These are phyloP conservation scores for Fusarium pseudonygamai DNA, from an alignment of 2,329 filamentous ascomycete genomes.

Conservation along the genomic window DNA sequence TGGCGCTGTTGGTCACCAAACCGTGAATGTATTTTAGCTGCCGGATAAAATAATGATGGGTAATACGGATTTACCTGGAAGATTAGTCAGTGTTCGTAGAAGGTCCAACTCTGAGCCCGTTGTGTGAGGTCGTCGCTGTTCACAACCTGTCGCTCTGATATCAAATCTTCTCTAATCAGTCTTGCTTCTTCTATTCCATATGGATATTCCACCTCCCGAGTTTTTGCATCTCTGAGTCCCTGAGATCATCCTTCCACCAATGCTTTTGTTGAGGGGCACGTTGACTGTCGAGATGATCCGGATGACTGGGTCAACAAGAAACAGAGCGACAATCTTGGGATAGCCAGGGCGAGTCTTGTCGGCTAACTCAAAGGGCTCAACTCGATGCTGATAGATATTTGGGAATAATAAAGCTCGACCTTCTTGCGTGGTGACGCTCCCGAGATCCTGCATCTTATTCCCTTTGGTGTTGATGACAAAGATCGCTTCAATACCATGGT, in stretches of 20 bases:
- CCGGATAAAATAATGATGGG: too few relatives aligned
- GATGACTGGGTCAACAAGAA: constrained; percentile 65
- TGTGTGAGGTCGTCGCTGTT: neutral
- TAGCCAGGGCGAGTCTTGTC: constrained; percentile 65
- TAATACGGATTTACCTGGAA: neutral
- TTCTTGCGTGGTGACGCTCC: constrained; percentile 55
- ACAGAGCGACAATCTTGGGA: constrained; percentile 67
- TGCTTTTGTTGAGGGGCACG: constrained; percentile 53
- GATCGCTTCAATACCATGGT: constrained; percentile 45
- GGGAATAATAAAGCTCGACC: constrained; percentile 65
- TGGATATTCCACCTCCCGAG: neutral
- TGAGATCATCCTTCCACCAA: constrained; percentile 46
- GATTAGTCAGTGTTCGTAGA: neutral
- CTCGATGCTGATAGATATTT: constrained; percentile 62
- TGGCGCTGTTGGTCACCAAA: too few relatives aligned
- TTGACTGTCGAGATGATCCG: constrained; percentile 56
- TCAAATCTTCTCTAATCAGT: constrained; percentile 10
- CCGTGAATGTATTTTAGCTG: neutral
- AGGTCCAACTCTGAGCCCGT: neutral
- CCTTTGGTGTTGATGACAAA: constrained; percentile 46
- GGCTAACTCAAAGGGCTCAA: constrained; percentile 59
- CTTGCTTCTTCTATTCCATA: constrained; percentile 13
- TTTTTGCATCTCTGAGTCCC: neutral
- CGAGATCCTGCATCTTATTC: constrained; percentile 51
- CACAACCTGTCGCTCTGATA: constrained; percentile 7